Base-by-base conservation (phyloP, 139 green algal species). In the Chlamydomonas incerta region DNA sequence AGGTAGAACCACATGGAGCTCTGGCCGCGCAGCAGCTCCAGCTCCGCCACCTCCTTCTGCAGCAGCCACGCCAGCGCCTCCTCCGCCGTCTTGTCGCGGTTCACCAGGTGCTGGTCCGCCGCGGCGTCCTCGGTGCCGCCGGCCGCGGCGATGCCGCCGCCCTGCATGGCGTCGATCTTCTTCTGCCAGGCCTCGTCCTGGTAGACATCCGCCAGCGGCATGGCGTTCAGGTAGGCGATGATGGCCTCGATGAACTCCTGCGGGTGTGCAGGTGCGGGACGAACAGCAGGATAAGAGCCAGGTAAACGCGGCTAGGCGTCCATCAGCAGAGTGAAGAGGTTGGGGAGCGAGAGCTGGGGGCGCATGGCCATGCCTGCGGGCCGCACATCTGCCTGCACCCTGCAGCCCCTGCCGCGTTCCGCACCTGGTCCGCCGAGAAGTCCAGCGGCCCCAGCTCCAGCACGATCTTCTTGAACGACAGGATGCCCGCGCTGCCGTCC, bases 231-330 rank as follows among this genome's bases (percentile, higher is more conserved):
- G 81, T 96, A 98, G 69, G 91, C 80, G 33, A 96, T 92, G 20
- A 97, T 52, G 3, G 91, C 94, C 82, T 97, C 93, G 69, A 98
- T 87, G 84, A 97, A 97, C 33, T 90, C 93, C 85, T 97, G 71
- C 31, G 3, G 11, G 17, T 13, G 72, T 14, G 28, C 26, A 21
- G 28, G 26, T 37, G 67, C 17, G 34, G 66, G 4, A 28, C 8
- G n/a, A 46, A 28, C 29, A 79, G 72, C 23, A 62, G 35, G 26
- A 31, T 31, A 14, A 60, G 23, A 55, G 28, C 17, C 68, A 74
- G 29, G 69, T n/a, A n/a, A n/a, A n/a, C n/a, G n/a, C n/a, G n/a
- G n/a, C n/a, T n/a, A n/a, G n/a, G n/a, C n/a, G n/a, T n/a, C n/a
- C n/a, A n/a, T n/a, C n/a, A n/a, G n/a, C n/a, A n/a, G n/a, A n/a